Evolutionary conservation across 176 grass and related monocot species (phyloP).

Genomic region (Paspalum vaginatum): DNA sequence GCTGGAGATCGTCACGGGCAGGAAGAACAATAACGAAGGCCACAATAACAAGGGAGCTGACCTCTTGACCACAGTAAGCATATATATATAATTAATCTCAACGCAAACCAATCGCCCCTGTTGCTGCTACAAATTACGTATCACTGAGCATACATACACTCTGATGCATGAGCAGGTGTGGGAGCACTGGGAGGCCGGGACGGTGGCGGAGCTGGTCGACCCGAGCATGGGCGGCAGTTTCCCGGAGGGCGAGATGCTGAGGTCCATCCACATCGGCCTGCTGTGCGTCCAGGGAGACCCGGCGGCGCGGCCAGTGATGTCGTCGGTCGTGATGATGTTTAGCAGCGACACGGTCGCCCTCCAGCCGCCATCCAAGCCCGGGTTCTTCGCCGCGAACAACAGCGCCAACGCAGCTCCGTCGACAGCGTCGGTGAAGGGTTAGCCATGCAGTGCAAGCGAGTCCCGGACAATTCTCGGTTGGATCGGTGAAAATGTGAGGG

Average conservation of each 20-base stretch:
- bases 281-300: slow-evolving; percentile 52
- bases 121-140: too few relatives aligned
- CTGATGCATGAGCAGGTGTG: slow-evolving; percentile 25
- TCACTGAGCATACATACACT: too few relatives aligned
- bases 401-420: not conserved
- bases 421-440: not conserved
- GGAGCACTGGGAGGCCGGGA: slow-evolving; percentile 29
- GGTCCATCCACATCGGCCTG: slow-evolving; percentile 36
- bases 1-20: slow-evolving; percentile 61
- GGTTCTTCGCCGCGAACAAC: not conserved
- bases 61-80: slow-evolving; percentile 48
- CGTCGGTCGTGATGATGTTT: slow-evolving; percentile 43
- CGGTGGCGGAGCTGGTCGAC: slow-evolving; percentile 10
- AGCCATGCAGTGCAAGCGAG: not conserved
- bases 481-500: too few relatives aligned
- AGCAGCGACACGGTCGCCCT: slow-evolving; percentile 9
- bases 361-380: not conserved
- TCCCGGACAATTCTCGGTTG: too few relatives aligned
- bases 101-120: too few relatives aligned
- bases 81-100: too few relatives aligned
- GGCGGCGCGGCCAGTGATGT: slow-evolving; percentile 39
- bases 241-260: not conserved
- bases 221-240: not conserved
- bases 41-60: not conserved
- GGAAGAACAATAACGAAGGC: slow-evolving; percentile 32